Evolutionary conservation across 805 yeast species (phyloP), one percentile per base, ranked within the genome.

Genomic region (Yarrowia sp.): DNA sequence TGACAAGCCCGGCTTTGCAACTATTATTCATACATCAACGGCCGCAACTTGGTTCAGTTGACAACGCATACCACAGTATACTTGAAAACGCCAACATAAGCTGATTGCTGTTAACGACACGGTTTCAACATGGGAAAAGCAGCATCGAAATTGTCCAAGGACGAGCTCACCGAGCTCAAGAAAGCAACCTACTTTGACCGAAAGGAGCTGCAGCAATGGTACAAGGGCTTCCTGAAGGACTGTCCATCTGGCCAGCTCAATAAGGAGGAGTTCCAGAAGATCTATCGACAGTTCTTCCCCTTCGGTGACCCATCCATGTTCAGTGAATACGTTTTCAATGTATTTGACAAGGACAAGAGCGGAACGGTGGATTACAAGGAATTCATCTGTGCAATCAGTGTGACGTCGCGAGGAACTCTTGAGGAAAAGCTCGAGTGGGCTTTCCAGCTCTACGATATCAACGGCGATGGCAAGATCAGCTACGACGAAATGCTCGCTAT

Each of bases 141-240:
- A 39, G 94, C 96, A 9, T 92, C 98, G 30, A 95, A 93, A 75
- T 80, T 95, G 60, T 89, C 96, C 17, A 92, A 89, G 73, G 98
- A 95, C 72, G 98, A 95, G 73, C 84, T 95, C 60, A 84, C 90
- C 66, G 87, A 89, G 67, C 84, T 95, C 69, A 90, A 89, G 76
- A 88, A 86, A 74, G 89, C 92, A 30, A 95, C 99, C 0, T 89
- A 92, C 74, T 95, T 95, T 75, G 97, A 94, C 75, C 87, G 93
- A 66, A 84, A 97, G 71, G 99, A 95, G 76, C 84, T 95, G 52
- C 98, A 95, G 77, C 99, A 94, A 76, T 95, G 99, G 99, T 94
- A 94, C 76, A 94, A 94, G 76, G 98, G 98, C 2, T 95, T 95
- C 73, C 81, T 89, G 49, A 84, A 97, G 75, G 99, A 95, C 77